Conservation (phyloP, 1,139 yeast genomes). For the Magnusiomyces tetraspermus region DNA sequence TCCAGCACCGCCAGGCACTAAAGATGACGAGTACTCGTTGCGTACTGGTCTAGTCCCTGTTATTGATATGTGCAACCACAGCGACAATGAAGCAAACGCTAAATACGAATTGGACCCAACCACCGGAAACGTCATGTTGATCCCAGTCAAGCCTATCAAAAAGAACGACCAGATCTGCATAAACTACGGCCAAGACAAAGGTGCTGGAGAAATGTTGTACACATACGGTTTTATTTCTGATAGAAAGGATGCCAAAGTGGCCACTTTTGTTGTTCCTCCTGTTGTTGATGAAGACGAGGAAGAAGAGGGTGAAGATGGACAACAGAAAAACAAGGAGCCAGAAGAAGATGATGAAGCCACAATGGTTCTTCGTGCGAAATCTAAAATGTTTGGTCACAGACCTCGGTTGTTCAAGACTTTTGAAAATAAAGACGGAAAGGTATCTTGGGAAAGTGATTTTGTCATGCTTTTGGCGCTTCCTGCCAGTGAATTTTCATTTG, state of each 20-base stretch:
- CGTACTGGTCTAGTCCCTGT: slow-evolving; percentile 30
- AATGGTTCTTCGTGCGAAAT: slow-evolving; percentile 13
- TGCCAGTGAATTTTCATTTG: slow-evolving; percentile 7
- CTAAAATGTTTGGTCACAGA: slow-evolving; percentile 10
- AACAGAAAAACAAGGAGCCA: too few species aligned
- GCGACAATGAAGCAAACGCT: slow-evolving; percentile 23
- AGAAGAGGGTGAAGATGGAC: slow-evolving; percentile 10
- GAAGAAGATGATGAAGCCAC: slow-evolving; percentile 14
- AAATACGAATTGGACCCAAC: slow-evolving; percentile 27
- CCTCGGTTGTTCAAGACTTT: slow-evolving; percentile 7
- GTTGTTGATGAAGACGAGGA: slow-evolving; percentile 18
- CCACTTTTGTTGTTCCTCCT: slow-evolving; percentile 19
- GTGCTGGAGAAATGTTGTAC: slow-evolving; percentile 33
- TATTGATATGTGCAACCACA: slow-evolving; percentile 33
- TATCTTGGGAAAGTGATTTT: slow-evolving; percentile 7
- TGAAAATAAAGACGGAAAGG: neutral
- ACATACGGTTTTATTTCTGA: slow-evolving; percentile 33
- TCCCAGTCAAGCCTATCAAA: slow-evolving; percentile 12
- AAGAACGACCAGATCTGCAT: slow-evolving; percentile 28
- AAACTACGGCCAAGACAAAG: slow-evolving; percentile 32
- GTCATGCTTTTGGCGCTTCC: slow-evolving; percentile 10
- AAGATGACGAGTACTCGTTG: slow-evolving; percentile 4
- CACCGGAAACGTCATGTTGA: slow-evolving; percentile 22
- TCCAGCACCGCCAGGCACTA: slow-evolving; percentile 7
- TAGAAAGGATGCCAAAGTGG: slow-evolving; percentile 14